Base-by-base conservation (phyloP, 129 eudicot species). In the Lactuca sativa region DNA sequence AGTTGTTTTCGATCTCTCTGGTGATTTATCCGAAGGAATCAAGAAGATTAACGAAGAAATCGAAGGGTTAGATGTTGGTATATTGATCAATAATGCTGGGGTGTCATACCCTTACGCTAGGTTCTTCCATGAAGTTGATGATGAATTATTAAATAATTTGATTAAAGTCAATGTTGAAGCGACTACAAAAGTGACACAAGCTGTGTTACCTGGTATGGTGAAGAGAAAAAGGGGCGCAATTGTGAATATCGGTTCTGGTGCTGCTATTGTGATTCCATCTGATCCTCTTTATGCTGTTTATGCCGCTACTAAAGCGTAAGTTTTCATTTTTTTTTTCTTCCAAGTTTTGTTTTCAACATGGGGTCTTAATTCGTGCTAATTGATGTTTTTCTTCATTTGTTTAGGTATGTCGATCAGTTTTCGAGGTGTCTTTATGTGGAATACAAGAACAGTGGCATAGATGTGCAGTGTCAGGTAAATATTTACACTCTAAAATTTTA, bases 271-370 rank as follows among this genome's bases (percentile, higher is more conserved):
- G 5, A 79, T 93, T 37, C 97, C 98, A 38, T 80, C 90, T 67
- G 96, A 93, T 80, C 98, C 98, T 64, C 92, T 93, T 43, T 93
- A 93, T 70, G 83, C 98, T 55, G 92, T 93, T 60, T 93, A 93
- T 83, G 98, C 95, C 7, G 98, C 98, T 61, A 77, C 92, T 5
- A 93, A 93, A 90, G 98, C 95, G 98, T 93, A 77, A 76, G 90
- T 69, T 53, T 31, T 17, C 56, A 15, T 62, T 37, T 56, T 32
- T 16, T n/a, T 11, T 47, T 32, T 58, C 16, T 10, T 14, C 1
- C 1, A 7, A 0, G 4, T 36, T 48, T 71, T 33, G 13, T 12
- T 12, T 65, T 40, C 6, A 37, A 17, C 58, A 16, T 67, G 25
- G 43, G 43, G 61, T 59, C 37, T 40, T 30, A 63, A 66, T 59